Conservation (phyloP, 2,329 filamentous ascomycete species). For the Tolypocladium capitatum region DNA sequence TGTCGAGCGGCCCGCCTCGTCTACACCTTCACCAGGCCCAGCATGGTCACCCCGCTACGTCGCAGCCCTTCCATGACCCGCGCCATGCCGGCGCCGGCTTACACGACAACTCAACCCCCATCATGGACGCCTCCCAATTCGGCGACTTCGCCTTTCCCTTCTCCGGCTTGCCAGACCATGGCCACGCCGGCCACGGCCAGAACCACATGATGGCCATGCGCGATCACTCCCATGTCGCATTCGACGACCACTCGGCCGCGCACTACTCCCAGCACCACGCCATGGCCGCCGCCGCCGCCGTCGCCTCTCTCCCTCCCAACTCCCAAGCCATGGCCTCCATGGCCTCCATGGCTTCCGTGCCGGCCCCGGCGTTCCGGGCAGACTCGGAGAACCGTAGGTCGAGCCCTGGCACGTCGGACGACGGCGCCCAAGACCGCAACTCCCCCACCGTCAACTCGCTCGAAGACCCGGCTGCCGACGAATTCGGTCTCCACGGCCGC, state of each 20-base stretch:
- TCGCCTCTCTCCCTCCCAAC: slow-evolving; percentile 6
- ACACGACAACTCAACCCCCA: slow-evolving; percentile 9
- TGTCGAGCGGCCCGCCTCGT: slow-evolving; percentile 16
- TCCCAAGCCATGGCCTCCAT: slow-evolving; percentile 9
- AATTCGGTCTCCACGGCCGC: slow-evolving; percentile 39
- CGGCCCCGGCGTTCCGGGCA: slow-evolving; percentile 11
- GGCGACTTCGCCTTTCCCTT: slow-evolving; percentile 41
- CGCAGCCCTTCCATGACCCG: slow-evolving; percentile 11
- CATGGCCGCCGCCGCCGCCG: slow-evolving; percentile 2
- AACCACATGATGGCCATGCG: slow-evolving; percentile 12
- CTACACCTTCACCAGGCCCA: slow-evolving; percentile 15
- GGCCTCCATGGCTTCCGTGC: slow-evolving; percentile 6
- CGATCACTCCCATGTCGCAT: slow-evolving; percentile 20
- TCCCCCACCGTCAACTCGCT: slow-evolving; percentile 32
- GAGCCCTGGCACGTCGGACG: slow-evolving; percentile 30
- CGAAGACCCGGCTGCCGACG: slow-evolving; percentile 42
- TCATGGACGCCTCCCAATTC: slow-evolving; percentile 36
- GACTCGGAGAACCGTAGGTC: slow-evolving; percentile 12
- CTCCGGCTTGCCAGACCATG: slow-evolving; percentile 19
- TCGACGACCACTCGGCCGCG: slow-evolving; percentile 16
- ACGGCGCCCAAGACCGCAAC: slow-evolving; percentile 28
- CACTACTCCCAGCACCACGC: slow-evolving; percentile 21
- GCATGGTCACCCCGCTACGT: slow-evolving; percentile 13
- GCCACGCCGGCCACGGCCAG: slow-evolving; percentile 10
- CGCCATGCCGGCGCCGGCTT: slow-evolving; percentile 9